Evolutionary conservation across 306 rosid species (phyloP).

Genomic region (Cucurbita ficifolia): DNA sequence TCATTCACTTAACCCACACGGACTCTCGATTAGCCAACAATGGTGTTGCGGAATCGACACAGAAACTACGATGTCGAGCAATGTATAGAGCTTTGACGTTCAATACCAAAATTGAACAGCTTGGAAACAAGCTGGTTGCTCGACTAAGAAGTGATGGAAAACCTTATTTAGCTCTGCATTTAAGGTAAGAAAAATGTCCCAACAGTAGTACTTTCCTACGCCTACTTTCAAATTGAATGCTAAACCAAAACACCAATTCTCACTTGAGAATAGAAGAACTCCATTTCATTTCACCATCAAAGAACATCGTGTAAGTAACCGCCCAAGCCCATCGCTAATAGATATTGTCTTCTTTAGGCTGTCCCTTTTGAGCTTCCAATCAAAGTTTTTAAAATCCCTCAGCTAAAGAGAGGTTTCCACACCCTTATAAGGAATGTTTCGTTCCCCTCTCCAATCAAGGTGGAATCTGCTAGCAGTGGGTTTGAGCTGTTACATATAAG

Average conservation of each 20-base stretch:
- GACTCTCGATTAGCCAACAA: slow-evolving; percentile 91
- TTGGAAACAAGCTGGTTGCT: slow-evolving; percentile 51
- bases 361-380: too few relatives aligned
- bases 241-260: background rate
- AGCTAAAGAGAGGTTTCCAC: too few relatives aligned
- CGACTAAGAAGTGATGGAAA: slow-evolving; percentile 53
- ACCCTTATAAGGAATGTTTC: too few relatives aligned
- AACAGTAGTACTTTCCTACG: background rate
- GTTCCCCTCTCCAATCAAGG: too few relatives aligned
- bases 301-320: too few relatives aligned
- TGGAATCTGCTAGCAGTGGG: too few relatives aligned
- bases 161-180: slow-evolving; percentile 79
- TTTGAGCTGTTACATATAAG: background rate
- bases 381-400: too few relatives aligned
- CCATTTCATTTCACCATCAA: background rate
- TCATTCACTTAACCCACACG: slow-evolving; percentile 58
- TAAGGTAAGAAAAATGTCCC: slow-evolving; percentile 39
- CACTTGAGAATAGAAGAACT: background rate
- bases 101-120: slow-evolving; percentile 55
- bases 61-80: slow-evolving; percentile 76
- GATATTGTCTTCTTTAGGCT: too few relatives aligned
- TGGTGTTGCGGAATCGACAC: slow-evolving; percentile 66
- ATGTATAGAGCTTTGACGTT: slow-evolving; percentile 74
- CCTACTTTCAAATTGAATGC: background rate
- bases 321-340: too few relatives aligned